Percentiles rank a stretch among this genome's conserved stretches.
These are phyloP conservation scores for Babesia bigemina DNA, from an alignment of 169 alveolate species.

Conservation along the genomic window DNA sequence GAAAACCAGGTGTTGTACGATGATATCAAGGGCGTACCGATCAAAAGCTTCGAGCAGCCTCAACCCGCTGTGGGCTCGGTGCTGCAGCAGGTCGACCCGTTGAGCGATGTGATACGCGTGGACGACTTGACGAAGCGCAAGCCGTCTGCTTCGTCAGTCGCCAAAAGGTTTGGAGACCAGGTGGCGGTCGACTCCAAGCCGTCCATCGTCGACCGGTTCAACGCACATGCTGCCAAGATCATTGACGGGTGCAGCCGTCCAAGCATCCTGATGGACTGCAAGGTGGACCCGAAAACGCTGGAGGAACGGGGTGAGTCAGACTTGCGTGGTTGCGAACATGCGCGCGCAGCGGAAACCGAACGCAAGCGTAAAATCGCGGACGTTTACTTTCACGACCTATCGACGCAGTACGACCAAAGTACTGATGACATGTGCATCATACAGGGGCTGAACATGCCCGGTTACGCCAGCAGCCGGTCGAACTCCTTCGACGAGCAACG, in stretches of 20 bases:
- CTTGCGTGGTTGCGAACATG: background rate
- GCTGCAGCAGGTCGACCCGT: conserved; percentile 30
- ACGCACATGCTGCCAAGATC: conserved; percentile 48
- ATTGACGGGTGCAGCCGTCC: conserved; percentile 13
- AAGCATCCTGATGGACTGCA: background rate
- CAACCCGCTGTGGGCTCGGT: conserved; percentile 19
- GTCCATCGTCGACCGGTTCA: conserved; percentile 49
- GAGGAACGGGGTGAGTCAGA: conserved; percentile 38
- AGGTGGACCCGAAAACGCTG: conserved; percentile 4
- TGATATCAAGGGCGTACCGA: conserved; percentile 67
- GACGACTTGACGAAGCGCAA: conserved; percentile 41
- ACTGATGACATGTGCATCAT: conserved; percentile 43
- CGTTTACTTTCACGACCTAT: conserved; percentile 31
- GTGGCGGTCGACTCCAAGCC: conserved; percentile 25
- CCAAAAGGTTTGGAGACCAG: conserved; percentile 29
- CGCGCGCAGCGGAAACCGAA: conserved; percentile 36
- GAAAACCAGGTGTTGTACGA: conserved; percentile 57
- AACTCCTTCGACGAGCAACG: conserved; percentile 3
- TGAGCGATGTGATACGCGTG: conserved; percentile 41
- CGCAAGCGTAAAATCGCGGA: conserved; percentile 59
- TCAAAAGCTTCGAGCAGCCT: background rate
- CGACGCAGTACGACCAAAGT: conserved; percentile 1
- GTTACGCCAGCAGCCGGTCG: background rate
- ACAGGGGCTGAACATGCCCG: conserved; percentile 62
- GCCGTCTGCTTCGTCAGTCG: background rate